Percentiles rank a stretch among this genome's conserved stretches.
These are phyloP conservation scores for Pezicula rhizophila DNA, from an alignment of 2,329 filamentous ascomycete genomes.

Conservation along the genomic window DNA sequence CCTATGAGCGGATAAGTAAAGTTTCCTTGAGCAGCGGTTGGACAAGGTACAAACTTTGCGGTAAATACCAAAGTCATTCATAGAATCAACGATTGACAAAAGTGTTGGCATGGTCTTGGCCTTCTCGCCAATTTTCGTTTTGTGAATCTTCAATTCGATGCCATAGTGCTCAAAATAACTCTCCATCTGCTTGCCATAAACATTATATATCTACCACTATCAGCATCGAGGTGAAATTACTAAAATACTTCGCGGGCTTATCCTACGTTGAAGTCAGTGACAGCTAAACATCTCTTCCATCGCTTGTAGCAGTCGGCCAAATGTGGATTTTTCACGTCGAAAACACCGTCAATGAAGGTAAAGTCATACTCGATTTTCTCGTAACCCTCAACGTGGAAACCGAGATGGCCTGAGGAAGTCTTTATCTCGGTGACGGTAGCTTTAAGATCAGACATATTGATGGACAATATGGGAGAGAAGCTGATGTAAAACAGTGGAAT, in stretches of 20 bases:
- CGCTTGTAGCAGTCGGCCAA: conserved; percentile 58
- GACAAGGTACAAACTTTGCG: conserved; percentile 41
- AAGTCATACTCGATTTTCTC: conserved; percentile 76
- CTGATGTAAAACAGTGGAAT: no score
- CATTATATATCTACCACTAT: conserved; percentile 45
- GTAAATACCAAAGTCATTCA: conserved; percentile 67
- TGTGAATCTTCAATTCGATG: conserved; percentile 58
- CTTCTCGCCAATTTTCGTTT: conserved; percentile 71
- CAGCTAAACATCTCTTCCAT: conserved; percentile 60
- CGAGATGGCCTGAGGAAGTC: conserved; percentile 32
- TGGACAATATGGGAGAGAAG: no score
- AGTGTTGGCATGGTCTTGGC: conserved; percentile 68
- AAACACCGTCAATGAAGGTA: conserved; percentile 65
- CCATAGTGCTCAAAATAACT: conserved; percentile 60
- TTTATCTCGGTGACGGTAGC: conserved; percentile 58
- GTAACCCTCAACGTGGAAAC: conserved; percentile 66
- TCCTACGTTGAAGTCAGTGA: conserved; percentile 57
- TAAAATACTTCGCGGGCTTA: no score
- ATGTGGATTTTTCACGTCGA: conserved; percentile 52
- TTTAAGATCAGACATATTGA: conserved; percentile 62
- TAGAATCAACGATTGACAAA: conserved; percentile 63
- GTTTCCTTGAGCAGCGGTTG: not conserved
- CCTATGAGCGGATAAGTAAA: conserved; percentile 29
- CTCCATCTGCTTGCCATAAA: conserved; percentile 62
- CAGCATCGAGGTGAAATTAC: no score